phyloP scores from a whole-genome alignment of 345 rosid species.

The Raphanus sativus region DNA sequence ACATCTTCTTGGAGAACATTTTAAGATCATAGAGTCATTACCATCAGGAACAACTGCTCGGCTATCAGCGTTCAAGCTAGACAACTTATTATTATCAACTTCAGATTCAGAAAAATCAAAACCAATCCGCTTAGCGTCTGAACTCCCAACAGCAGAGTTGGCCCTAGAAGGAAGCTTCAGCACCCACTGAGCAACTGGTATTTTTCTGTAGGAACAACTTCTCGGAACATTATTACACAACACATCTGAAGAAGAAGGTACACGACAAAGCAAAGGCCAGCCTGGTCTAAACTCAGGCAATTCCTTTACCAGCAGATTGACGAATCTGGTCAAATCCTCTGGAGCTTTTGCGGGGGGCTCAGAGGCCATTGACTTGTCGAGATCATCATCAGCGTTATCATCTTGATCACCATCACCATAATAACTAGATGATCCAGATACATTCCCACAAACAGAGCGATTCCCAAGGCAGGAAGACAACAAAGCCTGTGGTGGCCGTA shows the following conservation, averaged over 20 bases:
- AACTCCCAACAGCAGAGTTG: conserved; percentile 41
- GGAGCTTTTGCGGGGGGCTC: conserved; percentile 43
- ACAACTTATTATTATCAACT: conserved; percentile 8
- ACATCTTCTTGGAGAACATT: conserved; percentile 40
- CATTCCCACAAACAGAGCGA: conserved; percentile 52
- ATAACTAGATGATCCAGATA: conserved; percentile 9
- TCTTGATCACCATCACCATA: conserved; percentile 28
- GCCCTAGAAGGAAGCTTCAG: conserved; percentile 58
- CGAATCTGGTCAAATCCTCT: conserved; percentile 43
- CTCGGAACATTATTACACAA: conserved; percentile 34
- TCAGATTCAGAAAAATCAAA: conserved; percentile 25
- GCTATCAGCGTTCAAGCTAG: conserved; percentile 46
- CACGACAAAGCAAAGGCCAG: conserved; percentile 76
- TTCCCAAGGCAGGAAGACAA: conserved; percentile 37
- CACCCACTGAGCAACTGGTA: conserved; percentile 72
- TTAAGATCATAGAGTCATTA: conserved; percentile 28
- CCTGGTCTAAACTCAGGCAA: conserved; percentile 72
- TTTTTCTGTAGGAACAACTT: conserved; percentile 48
- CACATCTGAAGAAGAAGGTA: conserved; percentile 34
- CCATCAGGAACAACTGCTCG: conserved; percentile 45
- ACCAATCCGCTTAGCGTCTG: conserved; percentile 43
- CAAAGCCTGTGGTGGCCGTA: conserved; percentile 43
- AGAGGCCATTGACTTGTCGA: conserved; percentile 49
- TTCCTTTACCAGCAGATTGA: conserved; percentile 45
- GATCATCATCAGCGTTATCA: conserved; percentile 39